Conservation (phyloP, 2,329 filamentous ascomycete species). For the Stemphylium vesicarium region DNA sequence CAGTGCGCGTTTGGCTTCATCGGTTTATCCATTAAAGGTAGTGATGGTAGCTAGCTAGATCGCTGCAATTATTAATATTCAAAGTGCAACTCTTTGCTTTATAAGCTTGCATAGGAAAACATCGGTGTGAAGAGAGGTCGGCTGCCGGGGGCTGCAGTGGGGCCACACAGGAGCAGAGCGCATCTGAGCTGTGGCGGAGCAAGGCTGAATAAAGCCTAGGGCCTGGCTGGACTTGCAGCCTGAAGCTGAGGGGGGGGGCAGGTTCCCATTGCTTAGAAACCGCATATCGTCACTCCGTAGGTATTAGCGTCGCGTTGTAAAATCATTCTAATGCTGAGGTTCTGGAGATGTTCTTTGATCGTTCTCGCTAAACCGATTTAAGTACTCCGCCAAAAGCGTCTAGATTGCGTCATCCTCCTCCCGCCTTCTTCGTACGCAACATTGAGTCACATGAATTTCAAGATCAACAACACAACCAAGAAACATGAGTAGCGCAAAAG, state of each 20-base stretch:
- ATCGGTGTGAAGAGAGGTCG: not conserved
- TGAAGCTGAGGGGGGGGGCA: too few species aligned
- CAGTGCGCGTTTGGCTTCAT: not conserved
- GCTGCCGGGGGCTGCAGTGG: not conserved
- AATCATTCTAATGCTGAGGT: too few species aligned
- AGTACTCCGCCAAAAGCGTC: not conserved
- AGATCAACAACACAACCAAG: constrained; percentile 42
- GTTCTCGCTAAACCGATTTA: not conserved
- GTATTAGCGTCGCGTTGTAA: too few species aligned
- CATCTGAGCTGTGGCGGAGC: not conserved
- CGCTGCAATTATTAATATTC: not conserved
- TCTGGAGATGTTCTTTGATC: not conserved
- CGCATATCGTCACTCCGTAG: too few species aligned
- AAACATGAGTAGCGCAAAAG: constrained; percentile 32
- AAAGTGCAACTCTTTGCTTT: not conserved
- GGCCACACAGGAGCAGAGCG: not conserved
- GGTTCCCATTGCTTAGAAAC: too few species aligned
- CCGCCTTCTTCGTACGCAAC: not conserved
- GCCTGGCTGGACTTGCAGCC: not conserved
- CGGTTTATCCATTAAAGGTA: not conserved
- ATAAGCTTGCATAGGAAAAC: not conserved
- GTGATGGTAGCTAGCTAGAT: not conserved
- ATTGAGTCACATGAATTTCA: not conserved
- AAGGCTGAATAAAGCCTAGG: not conserved
- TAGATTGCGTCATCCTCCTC: constrained; percentile 9